Evolutionary conservation across 2,329 filamentous ascomycete genomes (phyloP).

Genomic region (Fusarium neocosmosporiellum): DNA sequence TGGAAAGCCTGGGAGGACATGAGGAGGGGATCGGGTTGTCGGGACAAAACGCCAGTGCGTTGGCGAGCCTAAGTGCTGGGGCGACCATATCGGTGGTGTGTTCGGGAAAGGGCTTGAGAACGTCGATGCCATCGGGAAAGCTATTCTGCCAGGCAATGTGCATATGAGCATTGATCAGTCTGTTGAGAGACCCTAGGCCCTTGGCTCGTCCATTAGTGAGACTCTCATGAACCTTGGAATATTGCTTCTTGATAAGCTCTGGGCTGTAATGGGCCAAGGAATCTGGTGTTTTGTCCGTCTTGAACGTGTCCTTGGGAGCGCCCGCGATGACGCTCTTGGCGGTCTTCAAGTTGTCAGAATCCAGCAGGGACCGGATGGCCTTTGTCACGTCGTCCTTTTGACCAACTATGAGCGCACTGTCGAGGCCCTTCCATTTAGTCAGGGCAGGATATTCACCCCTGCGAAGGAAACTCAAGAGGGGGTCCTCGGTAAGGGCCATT

Average conservation of each 20-base stretch:
- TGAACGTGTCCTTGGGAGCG: constrained; percentile 69
- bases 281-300: constrained; percentile 71
- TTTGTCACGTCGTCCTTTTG: constrained; percentile 71
- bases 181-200: constrained; percentile 74
- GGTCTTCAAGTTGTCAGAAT: constrained; percentile 61
- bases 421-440: constrained; percentile 79
- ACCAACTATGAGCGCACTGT: constrained; percentile 79
- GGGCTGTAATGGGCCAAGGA: constrained; percentile 83
- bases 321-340: constrained; percentile 73
- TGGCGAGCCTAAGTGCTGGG: constrained; percentile 77
- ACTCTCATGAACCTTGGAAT: constrained; percentile 73
- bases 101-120: constrained; percentile 82
- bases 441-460: constrained; percentile 79
- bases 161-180: constrained; percentile 85
- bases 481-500: constrained; percentile 81
- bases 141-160: constrained; percentile 86
- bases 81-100: constrained; percentile 79
- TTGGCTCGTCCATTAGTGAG: constrained; percentile 66
- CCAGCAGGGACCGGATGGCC: constrained; percentile 70
- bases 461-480: constrained; percentile 77
- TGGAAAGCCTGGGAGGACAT: constrained; percentile 83
- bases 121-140: constrained; percentile 80
- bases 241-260: constrained; percentile 71
- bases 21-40: constrained; percentile 77
- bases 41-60: constrained; percentile 80